A percentile compares a stretch with the other conserved stretches of the same genome.
These are phyloP conservation scores for Pseudotsuga menziesii DNA, from an alignment of 75 land plant species.

Conservation along the genomic window DNA sequence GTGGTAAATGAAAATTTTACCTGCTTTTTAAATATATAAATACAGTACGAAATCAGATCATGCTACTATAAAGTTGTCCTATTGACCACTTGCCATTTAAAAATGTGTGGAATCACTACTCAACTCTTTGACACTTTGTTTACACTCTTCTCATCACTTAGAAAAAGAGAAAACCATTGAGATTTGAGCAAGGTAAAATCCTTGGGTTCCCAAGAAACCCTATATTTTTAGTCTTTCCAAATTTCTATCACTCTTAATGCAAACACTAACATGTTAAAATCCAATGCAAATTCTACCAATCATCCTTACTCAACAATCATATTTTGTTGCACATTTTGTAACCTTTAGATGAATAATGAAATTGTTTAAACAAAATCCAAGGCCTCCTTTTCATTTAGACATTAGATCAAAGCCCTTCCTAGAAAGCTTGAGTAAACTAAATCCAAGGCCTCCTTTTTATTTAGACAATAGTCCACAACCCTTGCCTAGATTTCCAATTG, in stretches of 20 bases:
- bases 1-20: too few relatives aligned
- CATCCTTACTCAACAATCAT: slow-evolving; percentile 24
- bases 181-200: too few relatives aligned
- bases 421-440: slow-evolving; percentile 13
- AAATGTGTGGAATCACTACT: too few relatives aligned
- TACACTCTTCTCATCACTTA: too few relatives aligned
- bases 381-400: too few relatives aligned
- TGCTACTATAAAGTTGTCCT: too few relatives aligned
- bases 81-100: too few relatives aligned
- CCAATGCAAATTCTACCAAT: slow-evolving; percentile 43
- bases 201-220: not conserved
- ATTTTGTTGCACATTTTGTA: slow-evolving; percentile 25
- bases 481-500: slow-evolving; percentile 21
- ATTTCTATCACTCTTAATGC: slow-evolving; percentile 14
- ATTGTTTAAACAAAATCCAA: slow-evolving; percentile 1
- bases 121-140: too few relatives aligned
- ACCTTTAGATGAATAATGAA: slow-evolving; percentile 17
- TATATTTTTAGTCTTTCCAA: slow-evolving; percentile 14
- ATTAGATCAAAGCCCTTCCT: too few relatives aligned
- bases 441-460: slow-evolving; percentile 39
- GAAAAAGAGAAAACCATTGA: too few relatives aligned
- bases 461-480: slow-evolving; percentile 24
- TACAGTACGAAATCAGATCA: too few relatives aligned
- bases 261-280: slow-evolving; percentile 31
- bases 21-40: too few relatives aligned